Conservation (phyloP, 352 stramenopile genomes). For the Globisporangium nunn region DNA sequence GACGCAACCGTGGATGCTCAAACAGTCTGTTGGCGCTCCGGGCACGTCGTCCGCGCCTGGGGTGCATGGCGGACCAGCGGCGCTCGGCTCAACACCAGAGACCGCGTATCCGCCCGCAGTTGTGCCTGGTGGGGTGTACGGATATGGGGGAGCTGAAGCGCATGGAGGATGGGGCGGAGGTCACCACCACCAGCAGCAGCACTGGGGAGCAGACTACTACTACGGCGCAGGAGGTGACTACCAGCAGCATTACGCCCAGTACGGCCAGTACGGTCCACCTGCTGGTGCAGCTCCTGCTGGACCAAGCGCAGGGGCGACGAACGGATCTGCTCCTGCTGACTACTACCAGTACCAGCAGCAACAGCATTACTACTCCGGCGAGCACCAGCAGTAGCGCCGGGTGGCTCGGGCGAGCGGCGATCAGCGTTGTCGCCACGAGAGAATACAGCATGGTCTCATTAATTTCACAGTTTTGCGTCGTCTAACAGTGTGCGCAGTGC, state of each 20-base stretch:
- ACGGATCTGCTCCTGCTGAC: background rate
- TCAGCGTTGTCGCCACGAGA: background rate
- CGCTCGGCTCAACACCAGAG: slow-evolving; percentile 34
- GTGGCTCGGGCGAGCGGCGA: background rate
- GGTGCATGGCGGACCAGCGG: slow-evolving; percentile 11
- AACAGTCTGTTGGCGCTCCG: slow-evolving; percentile 34
- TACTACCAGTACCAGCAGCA: slow-evolving; percentile 43
- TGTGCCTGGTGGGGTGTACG: slow-evolving; percentile 23
- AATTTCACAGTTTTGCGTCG: background rate
- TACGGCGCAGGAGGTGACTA: slow-evolving; percentile 28
- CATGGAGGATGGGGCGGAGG: slow-evolving; percentile 13
- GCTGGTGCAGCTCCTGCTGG: slow-evolving; percentile 4
- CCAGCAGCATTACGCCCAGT: slow-evolving; percentile 29
- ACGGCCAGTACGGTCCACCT: slow-evolving; percentile 26
- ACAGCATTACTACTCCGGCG: slow-evolving; percentile 2
- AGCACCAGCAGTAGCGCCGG: slow-evolving; percentile 7
- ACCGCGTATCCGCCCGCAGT: slow-evolving; percentile 47
- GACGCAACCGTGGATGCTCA: slow-evolving; percentile 61
- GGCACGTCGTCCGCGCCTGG: slow-evolving; percentile 19
- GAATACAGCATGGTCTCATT: background rate
- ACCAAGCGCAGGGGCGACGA: slow-evolving; percentile 1
- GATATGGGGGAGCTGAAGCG: slow-evolving; percentile 5
- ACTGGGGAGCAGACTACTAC: slow-evolving; percentile 39
- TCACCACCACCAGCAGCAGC: slow-evolving; percentile 20
- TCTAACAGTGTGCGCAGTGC: background rate